These are phyloP conservation scores for Halophytophthora batemanensis DNA, from an alignment of 352 stramenopile genomes.

Conservation along the genomic window DNA sequence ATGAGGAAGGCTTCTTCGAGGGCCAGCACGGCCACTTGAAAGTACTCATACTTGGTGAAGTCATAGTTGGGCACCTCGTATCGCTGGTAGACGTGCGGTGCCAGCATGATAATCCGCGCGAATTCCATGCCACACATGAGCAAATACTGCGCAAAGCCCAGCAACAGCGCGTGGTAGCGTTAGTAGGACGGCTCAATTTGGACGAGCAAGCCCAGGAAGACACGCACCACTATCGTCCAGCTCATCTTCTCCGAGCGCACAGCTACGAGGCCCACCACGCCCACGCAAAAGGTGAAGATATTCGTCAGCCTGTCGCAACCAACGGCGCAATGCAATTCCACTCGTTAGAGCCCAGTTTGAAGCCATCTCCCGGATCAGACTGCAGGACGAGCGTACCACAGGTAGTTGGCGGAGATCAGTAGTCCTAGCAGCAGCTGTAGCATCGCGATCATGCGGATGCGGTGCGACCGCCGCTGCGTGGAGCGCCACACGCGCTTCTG, in stretches of 20 bases:
- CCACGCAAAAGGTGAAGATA: conserved; percentile 68
- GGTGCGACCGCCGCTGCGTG: conserved; percentile 54
- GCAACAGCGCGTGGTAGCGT: conserved; percentile 1
- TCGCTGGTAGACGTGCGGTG: conserved; percentile 57
- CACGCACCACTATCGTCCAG: conserved; percentile 70
- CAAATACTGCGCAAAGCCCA: conserved; percentile 39
- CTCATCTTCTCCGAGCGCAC: conserved; percentile 75
- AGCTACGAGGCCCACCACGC: conserved; percentile 61
- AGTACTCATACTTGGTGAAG: conserved; percentile 69
- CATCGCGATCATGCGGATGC: conserved; percentile 59
- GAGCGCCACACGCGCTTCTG: conserved; percentile 76
- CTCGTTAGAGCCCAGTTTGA: background rate
- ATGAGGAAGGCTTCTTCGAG: conserved; percentile 66
- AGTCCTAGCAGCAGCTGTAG: conserved; percentile 60
- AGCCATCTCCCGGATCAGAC: background rate
- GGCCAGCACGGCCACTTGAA: conserved; percentile 66
- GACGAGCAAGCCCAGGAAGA: conserved; percentile 1
- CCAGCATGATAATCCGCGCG: conserved; percentile 63
- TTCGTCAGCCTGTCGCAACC: conserved; percentile 47
- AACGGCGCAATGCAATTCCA: no score
- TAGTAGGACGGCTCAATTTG: background rate
- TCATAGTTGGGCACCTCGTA: conserved; percentile 51
- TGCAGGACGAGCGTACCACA: conserved; percentile 37
- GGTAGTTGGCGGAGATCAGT: conserved; percentile 61
- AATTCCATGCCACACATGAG: conserved; percentile 72